Conservation (phyloP, 768 basidiomycete species). For the Rhizopogon rudus region DNA sequence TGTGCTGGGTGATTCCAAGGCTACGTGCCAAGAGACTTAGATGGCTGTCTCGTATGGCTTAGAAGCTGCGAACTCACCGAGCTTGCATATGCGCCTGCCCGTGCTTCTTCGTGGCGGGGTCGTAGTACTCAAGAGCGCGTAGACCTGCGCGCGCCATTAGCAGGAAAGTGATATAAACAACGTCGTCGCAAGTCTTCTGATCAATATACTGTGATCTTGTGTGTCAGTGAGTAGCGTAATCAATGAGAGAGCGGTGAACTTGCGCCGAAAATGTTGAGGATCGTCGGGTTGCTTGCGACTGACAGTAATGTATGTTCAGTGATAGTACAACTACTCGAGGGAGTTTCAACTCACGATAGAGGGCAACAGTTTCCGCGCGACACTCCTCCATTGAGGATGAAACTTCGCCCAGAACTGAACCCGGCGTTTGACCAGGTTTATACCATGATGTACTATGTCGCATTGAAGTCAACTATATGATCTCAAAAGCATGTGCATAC, state of each 20-base stretch:
- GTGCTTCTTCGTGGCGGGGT: slow-evolving; percentile 76
- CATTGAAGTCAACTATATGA: neutral
- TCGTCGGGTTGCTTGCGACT: slow-evolving; percentile 74
- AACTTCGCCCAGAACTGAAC: slow-evolving; percentile 78
- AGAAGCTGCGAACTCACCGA: slow-evolving; percentile 40
- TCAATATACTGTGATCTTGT: slow-evolving; percentile 50
- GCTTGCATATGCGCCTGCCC: slow-evolving; percentile 92
- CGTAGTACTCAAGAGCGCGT: slow-evolving; percentile 77
- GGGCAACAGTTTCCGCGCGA: slow-evolving; percentile 82
- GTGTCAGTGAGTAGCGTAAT: neutral
- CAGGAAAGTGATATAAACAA: slow-evolving; percentile 78
- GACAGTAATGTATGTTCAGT: neutral
- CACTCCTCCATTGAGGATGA: slow-evolving; percentile 93
- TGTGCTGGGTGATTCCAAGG: slow-evolving; percentile 76
- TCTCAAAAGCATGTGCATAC: slow-evolving; percentile 31
- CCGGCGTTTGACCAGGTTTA: slow-evolving; percentile 80
- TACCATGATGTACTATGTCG: slow-evolving; percentile 72
- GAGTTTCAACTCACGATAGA: slow-evolving; percentile 54
- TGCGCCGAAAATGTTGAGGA: slow-evolving; percentile 78
- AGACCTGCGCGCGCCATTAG: slow-evolving; percentile 85
- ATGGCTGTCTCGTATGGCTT: neutral
- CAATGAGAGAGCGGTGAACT: slow-evolving; percentile 15
- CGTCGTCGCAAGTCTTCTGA: slow-evolving; percentile 64
- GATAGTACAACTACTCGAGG: neutral
- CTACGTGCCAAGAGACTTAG: slow-evolving; percentile 28